These are phyloP conservation scores for Plasmodium vivax DNA, from an alignment of 169 alveolate species.

Conservation along the genomic window DNA sequence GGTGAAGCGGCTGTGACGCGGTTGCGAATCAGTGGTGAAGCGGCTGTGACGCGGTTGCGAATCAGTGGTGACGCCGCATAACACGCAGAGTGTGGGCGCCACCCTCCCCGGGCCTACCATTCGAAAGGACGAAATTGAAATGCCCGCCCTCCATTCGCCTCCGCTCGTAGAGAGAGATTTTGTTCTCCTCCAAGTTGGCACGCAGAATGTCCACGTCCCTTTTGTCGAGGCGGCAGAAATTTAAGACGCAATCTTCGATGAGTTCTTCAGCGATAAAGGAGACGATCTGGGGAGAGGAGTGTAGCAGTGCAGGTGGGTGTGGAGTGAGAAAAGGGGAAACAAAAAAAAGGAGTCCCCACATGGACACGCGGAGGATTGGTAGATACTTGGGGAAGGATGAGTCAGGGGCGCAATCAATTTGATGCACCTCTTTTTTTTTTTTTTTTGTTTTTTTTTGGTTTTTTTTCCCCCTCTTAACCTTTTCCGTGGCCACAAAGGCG, in stretches of 20 bases:
- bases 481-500: conserved; percentile 27
- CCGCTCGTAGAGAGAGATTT: conserved; percentile 1
- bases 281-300: conserved; percentile 49
- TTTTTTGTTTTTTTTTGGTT: background rate
- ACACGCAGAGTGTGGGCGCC: background rate
- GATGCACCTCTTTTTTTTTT: background rate
- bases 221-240: background rate
- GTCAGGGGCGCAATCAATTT: background rate
- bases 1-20: too few relatives aligned
- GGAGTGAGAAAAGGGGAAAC: too few relatives aligned
- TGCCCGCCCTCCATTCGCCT: conserved; percentile 32
- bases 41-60: too few relatives aligned
- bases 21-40: too few relatives aligned
- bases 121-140: background rate
- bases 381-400: background rate
- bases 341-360: background rate
- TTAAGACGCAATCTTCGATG: background rate
- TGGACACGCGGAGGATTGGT: background rate
- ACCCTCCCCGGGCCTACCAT: background rate
- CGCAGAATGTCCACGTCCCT: background rate
- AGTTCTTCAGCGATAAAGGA: conserved; percentile 28
- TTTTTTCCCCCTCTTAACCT: conserved; percentile 10
- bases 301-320: background rate
- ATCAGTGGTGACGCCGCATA: background rate
- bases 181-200: background rate